phyloP scores from a whole-genome alignment of 495 filamentous ascomycete species.

The Aspergillus asperescens region DNA sequence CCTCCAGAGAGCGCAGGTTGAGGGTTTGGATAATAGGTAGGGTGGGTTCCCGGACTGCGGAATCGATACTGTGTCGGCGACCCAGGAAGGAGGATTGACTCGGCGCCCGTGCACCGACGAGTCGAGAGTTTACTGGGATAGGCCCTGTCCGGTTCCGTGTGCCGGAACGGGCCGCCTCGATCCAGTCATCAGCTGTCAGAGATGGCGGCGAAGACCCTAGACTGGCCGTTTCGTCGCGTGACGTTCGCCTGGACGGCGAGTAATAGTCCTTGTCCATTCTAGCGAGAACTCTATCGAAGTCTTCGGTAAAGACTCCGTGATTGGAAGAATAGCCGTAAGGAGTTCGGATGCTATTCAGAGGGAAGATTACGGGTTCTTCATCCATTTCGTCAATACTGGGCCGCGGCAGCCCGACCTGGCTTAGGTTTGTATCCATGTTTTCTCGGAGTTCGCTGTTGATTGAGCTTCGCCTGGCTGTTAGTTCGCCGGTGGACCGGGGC shows the following conservation, averaged over 20 bases:
- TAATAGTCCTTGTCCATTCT: slow-evolving; percentile 23
- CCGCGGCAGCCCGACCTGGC: slow-evolving; percentile 28
- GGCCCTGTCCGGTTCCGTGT: slow-evolving; percentile 21
- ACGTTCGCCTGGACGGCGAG: slow-evolving; percentile 19
- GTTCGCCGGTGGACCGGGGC: slow-evolving; percentile 34
- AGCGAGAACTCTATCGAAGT: slow-evolving; percentile 19
- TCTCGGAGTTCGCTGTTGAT: slow-evolving; percentile 25
- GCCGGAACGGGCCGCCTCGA: slow-evolving; percentile 35
- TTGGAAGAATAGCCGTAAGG: slow-evolving; percentile 20
- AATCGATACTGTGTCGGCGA: slow-evolving; percentile 30
- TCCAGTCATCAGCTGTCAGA: slow-evolving; percentile 41
- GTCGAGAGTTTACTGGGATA: slow-evolving; percentile 14
- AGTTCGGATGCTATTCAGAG: slow-evolving; percentile 30
- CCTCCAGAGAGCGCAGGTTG: slow-evolving; percentile 21
- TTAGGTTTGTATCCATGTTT: slow-evolving; percentile 30
- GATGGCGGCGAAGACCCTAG: slow-evolving; percentile 25
- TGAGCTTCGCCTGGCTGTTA: slow-evolving; percentile 29
- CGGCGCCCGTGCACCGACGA: slow-evolving; percentile 18
- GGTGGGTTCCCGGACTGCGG: slow-evolving; percentile 24
- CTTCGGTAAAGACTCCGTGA: slow-evolving; percentile 19
- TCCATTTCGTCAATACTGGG: slow-evolving; percentile 15
- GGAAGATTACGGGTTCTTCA: slow-evolving; percentile 29
- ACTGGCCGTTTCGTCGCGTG: slow-evolving; percentile 4
- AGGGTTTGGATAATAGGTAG: slow-evolving; percentile 32
- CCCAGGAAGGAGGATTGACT: slow-evolving; percentile 25